These are phyloP conservation scores for Eimeria brunetti DNA, from an alignment of 169 alveolate species.

Conservation along the genomic window DNA sequence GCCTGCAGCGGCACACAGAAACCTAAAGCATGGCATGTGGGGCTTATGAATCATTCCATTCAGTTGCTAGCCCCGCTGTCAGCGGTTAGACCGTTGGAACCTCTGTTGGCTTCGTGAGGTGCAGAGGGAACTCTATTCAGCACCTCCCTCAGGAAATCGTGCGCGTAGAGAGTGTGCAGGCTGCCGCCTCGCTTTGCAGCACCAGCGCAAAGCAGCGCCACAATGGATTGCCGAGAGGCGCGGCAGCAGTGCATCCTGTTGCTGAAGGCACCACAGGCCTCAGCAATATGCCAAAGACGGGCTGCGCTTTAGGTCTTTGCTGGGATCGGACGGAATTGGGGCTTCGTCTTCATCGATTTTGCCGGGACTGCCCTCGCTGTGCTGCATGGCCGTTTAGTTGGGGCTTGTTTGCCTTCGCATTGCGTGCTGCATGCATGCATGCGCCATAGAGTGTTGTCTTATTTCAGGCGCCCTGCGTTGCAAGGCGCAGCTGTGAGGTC, in stretches of 20 bases:
- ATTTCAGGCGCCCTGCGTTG: neutral
- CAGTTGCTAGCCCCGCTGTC: neutral
- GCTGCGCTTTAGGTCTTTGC: neutral
- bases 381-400: neutral
- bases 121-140: neutral
- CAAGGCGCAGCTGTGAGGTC: constrained; percentile 4
- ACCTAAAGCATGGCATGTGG: neutral
- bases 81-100: neutral
- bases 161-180: neutral
- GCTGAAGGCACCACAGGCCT: neutral
- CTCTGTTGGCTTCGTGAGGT: neutral
- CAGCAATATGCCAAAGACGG: neutral
- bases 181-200: neutral
- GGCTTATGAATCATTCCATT: neutral
- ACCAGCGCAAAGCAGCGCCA: neutral
- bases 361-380: neutral
- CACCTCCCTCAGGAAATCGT: neutral
- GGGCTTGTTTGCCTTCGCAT: neutral
- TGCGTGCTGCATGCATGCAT: neutral
- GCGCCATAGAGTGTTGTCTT: neutral
- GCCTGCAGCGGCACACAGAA: neutral
- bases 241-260: neutral
- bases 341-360: neutral
- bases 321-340: neutral
- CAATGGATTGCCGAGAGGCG: neutral